phyloP scores from a whole-genome alignment of 257 asterid genomes.

The Solanum infundibuliforme region DNA sequence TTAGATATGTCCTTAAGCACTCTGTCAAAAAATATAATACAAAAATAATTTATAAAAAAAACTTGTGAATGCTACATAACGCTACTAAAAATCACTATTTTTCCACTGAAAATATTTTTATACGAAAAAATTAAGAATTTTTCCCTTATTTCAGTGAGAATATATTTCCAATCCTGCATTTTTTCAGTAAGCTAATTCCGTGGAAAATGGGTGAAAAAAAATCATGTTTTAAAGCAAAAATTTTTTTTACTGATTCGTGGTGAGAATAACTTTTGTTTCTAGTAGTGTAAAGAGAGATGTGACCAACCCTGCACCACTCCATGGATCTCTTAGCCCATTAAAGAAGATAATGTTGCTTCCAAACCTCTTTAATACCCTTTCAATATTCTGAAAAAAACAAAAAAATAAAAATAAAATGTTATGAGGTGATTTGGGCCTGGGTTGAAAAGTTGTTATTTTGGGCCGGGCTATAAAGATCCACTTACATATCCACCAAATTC shows the following conservation, averaged over 20 bases:
- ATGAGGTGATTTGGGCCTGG: slow-evolving; percentile 3
- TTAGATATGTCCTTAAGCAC: slow-evolving; percentile 64
- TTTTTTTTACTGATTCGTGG: neutral
- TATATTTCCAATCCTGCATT: too few relatives aligned
- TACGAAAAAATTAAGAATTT: neutral
- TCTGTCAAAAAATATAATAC: slow-evolving; percentile 21
- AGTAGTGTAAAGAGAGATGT: neutral
- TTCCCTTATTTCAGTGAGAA: neutral
- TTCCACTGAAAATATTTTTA: neutral
- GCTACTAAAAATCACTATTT: neutral
- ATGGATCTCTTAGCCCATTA: slow-evolving; percentile 85
- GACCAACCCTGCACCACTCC: slow-evolving; percentile 86
- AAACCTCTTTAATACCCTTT: slow-evolving; percentile 41
- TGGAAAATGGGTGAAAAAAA: too few relatives aligned
- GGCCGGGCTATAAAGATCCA: neutral
- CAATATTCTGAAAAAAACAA: slow-evolving; percentile 34
- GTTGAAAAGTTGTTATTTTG: neutral
- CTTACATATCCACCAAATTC: slow-evolving; percentile 79
- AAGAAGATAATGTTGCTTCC: slow-evolving; percentile 89
- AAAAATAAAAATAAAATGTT: too few relatives aligned
- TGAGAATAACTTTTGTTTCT: neutral
- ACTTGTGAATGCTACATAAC: neutral
- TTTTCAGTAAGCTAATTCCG: too few relatives aligned
- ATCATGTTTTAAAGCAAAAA: rapidly evolving
- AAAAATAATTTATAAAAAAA: neutral